Evolutionary conservation across 139 green algal genomes (phyloP), one percentile per base, ranked within the genome.

Genomic region (Desmodesmus armatus): DNA sequence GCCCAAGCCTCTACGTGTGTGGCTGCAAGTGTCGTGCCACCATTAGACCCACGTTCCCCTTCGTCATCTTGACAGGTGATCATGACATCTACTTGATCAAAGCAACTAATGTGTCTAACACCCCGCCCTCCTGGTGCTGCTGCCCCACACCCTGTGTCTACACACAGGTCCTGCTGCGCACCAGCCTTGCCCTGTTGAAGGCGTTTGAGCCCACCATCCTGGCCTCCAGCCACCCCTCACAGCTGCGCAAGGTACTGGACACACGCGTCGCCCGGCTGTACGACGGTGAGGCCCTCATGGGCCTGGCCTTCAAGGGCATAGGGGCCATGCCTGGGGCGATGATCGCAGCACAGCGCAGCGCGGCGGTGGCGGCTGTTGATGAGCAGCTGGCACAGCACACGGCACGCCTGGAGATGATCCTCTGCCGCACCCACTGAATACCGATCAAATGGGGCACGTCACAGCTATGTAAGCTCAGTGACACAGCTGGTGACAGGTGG

Each of bases 231-330:
- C 60, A 88, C 63, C 67, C 83, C 6, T 44, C 65, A 5, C 73
- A 82, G 73, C 66, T 82, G 6, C 62, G 62, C 63, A 84, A 84
- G 53, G 44, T 82, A 23, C 33, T 88, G 43, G 73, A 82, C 73
- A 73, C 39, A 29, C 41, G 66, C 19, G 44, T 60, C 23, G 41
- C 39, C 0, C 29, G 51, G 25, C 78, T 88, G 74, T 60, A 87
- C 40, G 83, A 88, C 39, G 73, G 21, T 7, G 83, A 84, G 31
- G 3, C 35, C 0, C 43, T 88, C 5, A 72, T 88, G 73, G 11
- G 21, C 74, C 60, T 51, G 11, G 83, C 83, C 3, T 82, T 88
- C 60, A 82, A 82, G 39, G 62, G 83, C 1, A 43, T 88, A 11
- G 83, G 83, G 4, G 35, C 70, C 13, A 73, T 88, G 74, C 83